Conservation (phyloP, 2,329 filamentous ascomycete species). For the Aureobasidium musti region DNA sequence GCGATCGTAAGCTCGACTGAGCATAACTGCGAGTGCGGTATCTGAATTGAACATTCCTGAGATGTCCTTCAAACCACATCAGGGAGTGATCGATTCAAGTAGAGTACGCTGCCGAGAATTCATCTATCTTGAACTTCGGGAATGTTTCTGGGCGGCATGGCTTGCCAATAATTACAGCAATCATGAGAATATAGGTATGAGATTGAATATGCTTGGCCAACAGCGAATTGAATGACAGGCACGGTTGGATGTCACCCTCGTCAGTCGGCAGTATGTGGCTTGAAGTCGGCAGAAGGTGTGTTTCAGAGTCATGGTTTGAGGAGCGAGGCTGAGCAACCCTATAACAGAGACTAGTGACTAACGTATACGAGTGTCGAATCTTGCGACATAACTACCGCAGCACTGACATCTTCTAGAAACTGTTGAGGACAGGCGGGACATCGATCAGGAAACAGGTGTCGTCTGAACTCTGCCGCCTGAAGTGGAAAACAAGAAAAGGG, state of each 20-base stretch:
- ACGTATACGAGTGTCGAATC: slow-evolving; percentile 5
- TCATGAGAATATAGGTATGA: background rate
- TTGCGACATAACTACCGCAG: slow-evolving; percentile 13
- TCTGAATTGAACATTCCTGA: no score
- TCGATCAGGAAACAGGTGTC: background rate
- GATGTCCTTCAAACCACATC: background rate
- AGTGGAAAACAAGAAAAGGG: background rate
- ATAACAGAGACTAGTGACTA: slow-evolving; percentile 24
- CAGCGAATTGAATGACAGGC: background rate
- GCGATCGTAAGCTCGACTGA: no score
- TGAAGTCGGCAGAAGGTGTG: background rate
- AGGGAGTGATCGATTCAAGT: background rate
- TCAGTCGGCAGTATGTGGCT: background rate
- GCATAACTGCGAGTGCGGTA: no score
- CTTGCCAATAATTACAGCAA: background rate
- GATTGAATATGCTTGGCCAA: background rate
- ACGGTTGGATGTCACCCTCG: background rate
- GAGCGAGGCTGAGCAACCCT: slow-evolving; percentile 19
- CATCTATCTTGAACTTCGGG: background rate
- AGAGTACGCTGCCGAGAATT: background rate
- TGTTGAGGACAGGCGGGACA: slow-evolving; percentile 5
- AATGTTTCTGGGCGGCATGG: background rate
- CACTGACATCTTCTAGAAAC: slow-evolving; percentile 16
- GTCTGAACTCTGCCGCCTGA: background rate
- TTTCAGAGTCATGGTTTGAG: background rate